Evolutionary conservation across 129 eudicot genomes (phyloP).

Genomic region (Escallonia rubra): DNA sequence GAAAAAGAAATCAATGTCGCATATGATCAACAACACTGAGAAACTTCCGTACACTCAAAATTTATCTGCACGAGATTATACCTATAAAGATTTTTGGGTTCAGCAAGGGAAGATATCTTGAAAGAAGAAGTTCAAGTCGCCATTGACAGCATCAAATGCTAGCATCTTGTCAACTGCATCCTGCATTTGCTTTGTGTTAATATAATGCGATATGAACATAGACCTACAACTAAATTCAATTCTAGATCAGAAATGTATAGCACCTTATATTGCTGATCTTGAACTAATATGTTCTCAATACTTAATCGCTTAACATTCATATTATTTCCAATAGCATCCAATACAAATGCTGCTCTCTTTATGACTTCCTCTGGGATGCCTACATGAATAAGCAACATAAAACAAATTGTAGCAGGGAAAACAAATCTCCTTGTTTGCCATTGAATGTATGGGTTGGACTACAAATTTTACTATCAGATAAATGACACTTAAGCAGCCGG

Average conservation of each 20-base stretch:
- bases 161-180: slow-evolving; percentile 63
- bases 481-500: too few relatives aligned
- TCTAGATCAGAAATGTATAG: not conserved
- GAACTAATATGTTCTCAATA: slow-evolving; percentile 44
- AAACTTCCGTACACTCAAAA: not conserved
- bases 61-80: not conserved
- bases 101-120: slow-evolving; percentile 52
- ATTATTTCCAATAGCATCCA: slow-evolving; percentile 48
- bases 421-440: not conserved
- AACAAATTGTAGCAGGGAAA: not conserved
- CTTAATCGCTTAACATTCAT: slow-evolving; percentile 46
- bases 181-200: slow-evolving; percentile 37
- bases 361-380: slow-evolving; percentile 75
- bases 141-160: slow-evolving; percentile 65
- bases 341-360: slow-evolving; percentile 60
- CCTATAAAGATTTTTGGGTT: slow-evolving; percentile 15
- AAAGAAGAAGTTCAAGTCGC: slow-evolving; percentile 62
- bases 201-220: slow-evolving; percentile 4
- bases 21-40: not conserved
- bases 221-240: not conserved
- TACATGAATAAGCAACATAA: slow-evolving; percentile 13
- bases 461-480: too few relatives aligned
- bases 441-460: too few relatives aligned
- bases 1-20: not conserved
- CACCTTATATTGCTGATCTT: slow-evolving; percentile 82